Evolutionary conservation across 2,329 filamentous ascomycete species (phyloP), one percentile per base, ranked within the genome.

Genomic region (Colletotrichum kahawae): DNA sequence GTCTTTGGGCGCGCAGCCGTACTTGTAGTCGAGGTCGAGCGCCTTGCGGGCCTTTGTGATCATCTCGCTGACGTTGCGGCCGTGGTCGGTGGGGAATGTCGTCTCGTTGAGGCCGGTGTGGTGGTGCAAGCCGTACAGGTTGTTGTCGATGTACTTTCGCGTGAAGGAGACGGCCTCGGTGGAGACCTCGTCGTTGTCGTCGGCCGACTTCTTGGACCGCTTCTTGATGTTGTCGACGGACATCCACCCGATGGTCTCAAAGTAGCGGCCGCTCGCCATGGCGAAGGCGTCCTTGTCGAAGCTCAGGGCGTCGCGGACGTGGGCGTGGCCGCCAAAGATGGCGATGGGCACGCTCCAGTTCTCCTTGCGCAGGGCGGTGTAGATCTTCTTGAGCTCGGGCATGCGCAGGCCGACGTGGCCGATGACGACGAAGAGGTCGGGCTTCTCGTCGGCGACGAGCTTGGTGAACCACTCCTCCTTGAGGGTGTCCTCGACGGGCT

Each of bases 211-310:
- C 64, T 81, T 48, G 43, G 43, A 48, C 43, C 43, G 80, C 75
- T 82, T 83, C 77, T 85, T 86, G 70, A 91, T 79, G 36, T 95
- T 95, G 71, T 93, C 90, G 60, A 98, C 92, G 0, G 95, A 98
- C 90, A 97, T 92, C 90, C 97, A 98, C 3, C 96, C 96, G 65
- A 98, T 93, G 0, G 96, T 98, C 86, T 98, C 96, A 88, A 98
- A 94, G 83, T 98, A 98, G 1, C 96, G 91, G 5, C 96, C 96
- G 79, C 95, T 97, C 54, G 95, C 95, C 7, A 98, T 87, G 1
- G 93, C 96, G 77, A 94, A 93, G 0, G 96, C 92, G 69, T 92
- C 93, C 51, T 90, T 90, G 83, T 98, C 96, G 79, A 95, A 98
- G 75, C 90, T 91, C 54, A 91, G 91, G 78, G 95, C 95, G 81